Percentiles rank a stretch among this genome's conserved stretches.
These are phyloP conservation scores for Talaromyces marneffei DNA, from an alignment of 2,329 filamentous ascomycete genomes.

Conservation along the genomic window DNA sequence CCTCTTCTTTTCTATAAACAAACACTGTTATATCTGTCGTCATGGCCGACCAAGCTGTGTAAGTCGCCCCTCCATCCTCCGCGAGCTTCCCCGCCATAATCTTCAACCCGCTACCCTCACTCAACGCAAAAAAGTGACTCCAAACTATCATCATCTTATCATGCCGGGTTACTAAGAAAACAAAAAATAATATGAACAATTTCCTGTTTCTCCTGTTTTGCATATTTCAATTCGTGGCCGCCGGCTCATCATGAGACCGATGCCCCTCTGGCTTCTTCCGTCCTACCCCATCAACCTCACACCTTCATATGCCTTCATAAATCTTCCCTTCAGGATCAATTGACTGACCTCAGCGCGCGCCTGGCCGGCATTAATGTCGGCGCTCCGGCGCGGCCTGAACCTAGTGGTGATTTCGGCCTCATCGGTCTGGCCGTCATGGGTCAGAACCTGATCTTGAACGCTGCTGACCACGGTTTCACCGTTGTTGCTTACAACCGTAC, in stretches of 20 bases:
- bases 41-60: slow-evolving; percentile 44
- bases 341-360: slow-evolving; percentile 60
- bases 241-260: not conserved
- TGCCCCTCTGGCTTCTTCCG: not conserved
- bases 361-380: slow-evolving; percentile 68
- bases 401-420: slow-evolving; percentile 80
- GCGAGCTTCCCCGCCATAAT: slow-evolving; percentile 12
- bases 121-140: not conserved
- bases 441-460: slow-evolving; percentile 86
- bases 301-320: not conserved
- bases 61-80: slow-evolving; percentile 26
- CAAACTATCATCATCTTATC: not conserved
- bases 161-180: not conserved
- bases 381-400: slow-evolving; percentile 49
- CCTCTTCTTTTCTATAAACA: not conserved
- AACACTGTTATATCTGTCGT: slow-evolving; percentile 19
- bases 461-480: slow-evolving; percentile 88
- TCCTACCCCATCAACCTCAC: not conserved
- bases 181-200: not conserved
- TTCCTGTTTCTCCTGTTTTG: not conserved
- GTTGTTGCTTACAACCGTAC: slow-evolving; percentile 99
- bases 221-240: not conserved
- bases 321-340: slow-evolving; percentile 7
- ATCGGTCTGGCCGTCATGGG: slow-evolving; percentile 88
- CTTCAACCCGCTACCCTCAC: not conserved